phyloP scores from a whole-genome alignment of 2,329 filamentous ascomycete genomes.

The Colletotrichum graminicola region DNA sequence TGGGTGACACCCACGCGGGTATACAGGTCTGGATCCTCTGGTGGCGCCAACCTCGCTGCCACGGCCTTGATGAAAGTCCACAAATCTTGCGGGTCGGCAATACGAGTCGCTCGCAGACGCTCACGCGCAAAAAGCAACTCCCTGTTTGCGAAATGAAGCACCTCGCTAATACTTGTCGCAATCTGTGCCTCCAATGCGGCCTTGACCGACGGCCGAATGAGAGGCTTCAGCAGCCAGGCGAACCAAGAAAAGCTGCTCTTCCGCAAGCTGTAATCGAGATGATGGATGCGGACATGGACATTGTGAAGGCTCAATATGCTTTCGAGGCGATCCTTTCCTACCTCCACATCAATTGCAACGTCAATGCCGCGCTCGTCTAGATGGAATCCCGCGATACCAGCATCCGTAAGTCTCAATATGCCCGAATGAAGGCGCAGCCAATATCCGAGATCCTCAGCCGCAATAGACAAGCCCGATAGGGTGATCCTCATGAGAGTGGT shows the following conservation, averaged over 20 bases:
- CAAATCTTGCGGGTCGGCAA: slow-evolving; percentile 83
- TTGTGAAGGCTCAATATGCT: slow-evolving; percentile 82
- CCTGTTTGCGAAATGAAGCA: slow-evolving; percentile 80
- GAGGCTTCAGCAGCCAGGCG: slow-evolving; percentile 85
- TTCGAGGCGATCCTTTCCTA: slow-evolving; percentile 82
- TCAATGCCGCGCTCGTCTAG: slow-evolving; percentile 91
- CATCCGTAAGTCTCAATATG: slow-evolving; percentile 79
- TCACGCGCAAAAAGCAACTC: slow-evolving; percentile 91
- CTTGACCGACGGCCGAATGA: slow-evolving; percentile 84
- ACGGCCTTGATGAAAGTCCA: slow-evolving; percentile 87
- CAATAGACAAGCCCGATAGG: slow-evolving; percentile 84
- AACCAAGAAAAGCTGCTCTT: slow-evolving; percentile 82
- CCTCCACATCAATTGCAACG: slow-evolving; percentile 85
- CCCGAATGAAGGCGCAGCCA: slow-evolving; percentile 86
- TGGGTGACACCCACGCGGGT: slow-evolving; percentile 76
- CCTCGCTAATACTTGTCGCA: slow-evolving; percentile 76
- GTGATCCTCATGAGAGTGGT: slow-evolving; percentile 82
- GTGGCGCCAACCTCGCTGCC: slow-evolving; percentile 78
- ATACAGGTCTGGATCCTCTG: slow-evolving; percentile 81
- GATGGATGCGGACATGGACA: slow-evolving; percentile 87
- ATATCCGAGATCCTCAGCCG: slow-evolving; percentile 89
- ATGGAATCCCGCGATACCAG: slow-evolving; percentile 87
- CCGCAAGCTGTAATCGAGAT: slow-evolving; percentile 82
- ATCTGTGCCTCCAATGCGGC: slow-evolving; percentile 85
- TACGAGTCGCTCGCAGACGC: slow-evolving; percentile 84